Conservation (phyloP, 2,329 filamentous ascomycete species). For the Diaporthe sp. region DNA sequence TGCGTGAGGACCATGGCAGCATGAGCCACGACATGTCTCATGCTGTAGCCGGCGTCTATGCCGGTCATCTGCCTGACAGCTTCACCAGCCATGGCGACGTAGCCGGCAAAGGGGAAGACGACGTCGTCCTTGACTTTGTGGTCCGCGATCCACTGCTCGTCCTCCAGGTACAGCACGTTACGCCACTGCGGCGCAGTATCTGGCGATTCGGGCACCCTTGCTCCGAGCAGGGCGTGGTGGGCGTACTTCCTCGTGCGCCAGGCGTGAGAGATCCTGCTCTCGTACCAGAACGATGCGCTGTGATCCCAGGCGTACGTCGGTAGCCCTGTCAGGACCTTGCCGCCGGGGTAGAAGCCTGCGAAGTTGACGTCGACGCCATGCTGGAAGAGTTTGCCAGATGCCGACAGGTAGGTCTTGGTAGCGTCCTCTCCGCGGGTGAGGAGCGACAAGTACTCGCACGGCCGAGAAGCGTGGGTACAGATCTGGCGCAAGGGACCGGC, state of each 20-base stretch:
- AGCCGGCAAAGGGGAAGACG: constrained; percentile 42
- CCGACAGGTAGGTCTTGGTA: neutral
- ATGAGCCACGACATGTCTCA: constrained; percentile 50
- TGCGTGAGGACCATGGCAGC: constrained; percentile 50
- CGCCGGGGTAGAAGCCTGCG: neutral
- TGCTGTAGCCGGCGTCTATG: constrained; percentile 43
- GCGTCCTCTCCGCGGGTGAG: neutral
- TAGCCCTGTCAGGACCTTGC: constrained; percentile 23
- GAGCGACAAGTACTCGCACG: neutral
- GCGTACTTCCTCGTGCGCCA: constrained; percentile 46
- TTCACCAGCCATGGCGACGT: constrained; percentile 43
- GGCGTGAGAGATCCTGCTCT: constrained; percentile 49
- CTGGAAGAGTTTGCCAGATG: neutral
- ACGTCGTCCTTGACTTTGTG: constrained; percentile 46
- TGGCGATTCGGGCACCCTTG: constrained; percentile 36
- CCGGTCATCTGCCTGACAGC: constrained; percentile 41
- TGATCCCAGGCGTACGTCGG: constrained; percentile 40
- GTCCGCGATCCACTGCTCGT: constrained; percentile 53
- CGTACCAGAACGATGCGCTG: constrained; percentile 44
- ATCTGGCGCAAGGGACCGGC: constrained; percentile 39
- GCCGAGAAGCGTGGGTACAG: neutral
- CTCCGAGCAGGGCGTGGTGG: constrained; percentile 45
- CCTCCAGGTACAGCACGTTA: constrained; percentile 39
- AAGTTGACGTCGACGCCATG: neutral
- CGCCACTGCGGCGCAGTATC: constrained; percentile 40